phyloP scores from a whole-genome alignment of 202 grass and related monocot genomes.

The Carex arenaria region DNA sequence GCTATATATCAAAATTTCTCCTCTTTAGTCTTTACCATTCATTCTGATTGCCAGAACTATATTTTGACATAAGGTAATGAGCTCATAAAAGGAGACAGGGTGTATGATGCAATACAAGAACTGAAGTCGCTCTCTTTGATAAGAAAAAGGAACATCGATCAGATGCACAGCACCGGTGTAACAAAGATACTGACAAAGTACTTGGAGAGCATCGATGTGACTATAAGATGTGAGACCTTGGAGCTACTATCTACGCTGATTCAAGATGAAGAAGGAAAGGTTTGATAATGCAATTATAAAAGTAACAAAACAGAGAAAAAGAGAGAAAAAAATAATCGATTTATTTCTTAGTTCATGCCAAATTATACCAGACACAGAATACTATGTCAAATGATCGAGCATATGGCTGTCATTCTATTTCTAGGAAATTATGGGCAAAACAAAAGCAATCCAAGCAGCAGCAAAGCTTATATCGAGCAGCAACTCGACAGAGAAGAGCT shows the following conservation, averaged over 20 bases:
- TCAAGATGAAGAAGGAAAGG: slow-evolving; percentile 81
- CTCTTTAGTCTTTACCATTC: neutral
- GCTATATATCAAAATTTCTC: neutral
- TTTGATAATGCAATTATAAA: slow-evolving; percentile 22
- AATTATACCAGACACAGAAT: neutral
- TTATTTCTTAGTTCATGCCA: neutral
- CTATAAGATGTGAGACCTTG: slow-evolving; percentile 46
- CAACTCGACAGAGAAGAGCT: slow-evolving; percentile 52
- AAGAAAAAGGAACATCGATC: slow-evolving; percentile 55
- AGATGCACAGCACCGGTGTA: slow-evolving; percentile 74
- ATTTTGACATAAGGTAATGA: slow-evolving; percentile 16
- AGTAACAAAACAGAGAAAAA: neutral
- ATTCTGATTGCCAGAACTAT: neutral
- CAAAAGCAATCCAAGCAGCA: slow-evolving; percentile 56
- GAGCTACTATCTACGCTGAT: slow-evolving; percentile 58
- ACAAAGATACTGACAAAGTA: slow-evolving; percentile 60
- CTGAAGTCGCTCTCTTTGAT: slow-evolving; percentile 42
- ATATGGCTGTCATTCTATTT: neutral
- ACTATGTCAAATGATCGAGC: neutral
- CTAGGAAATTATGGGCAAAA: slow-evolving; percentile 75
- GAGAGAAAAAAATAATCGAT: neutral
- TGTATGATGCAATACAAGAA: slow-evolving; percentile 71
- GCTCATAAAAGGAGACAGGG: slow-evolving; percentile 44
- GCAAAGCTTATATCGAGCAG: slow-evolving; percentile 65
- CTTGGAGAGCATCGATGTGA: slow-evolving; percentile 51